phyloP scores from a whole-genome alignment of 331 rosid species.

The Prunus yedoensis region DNA sequence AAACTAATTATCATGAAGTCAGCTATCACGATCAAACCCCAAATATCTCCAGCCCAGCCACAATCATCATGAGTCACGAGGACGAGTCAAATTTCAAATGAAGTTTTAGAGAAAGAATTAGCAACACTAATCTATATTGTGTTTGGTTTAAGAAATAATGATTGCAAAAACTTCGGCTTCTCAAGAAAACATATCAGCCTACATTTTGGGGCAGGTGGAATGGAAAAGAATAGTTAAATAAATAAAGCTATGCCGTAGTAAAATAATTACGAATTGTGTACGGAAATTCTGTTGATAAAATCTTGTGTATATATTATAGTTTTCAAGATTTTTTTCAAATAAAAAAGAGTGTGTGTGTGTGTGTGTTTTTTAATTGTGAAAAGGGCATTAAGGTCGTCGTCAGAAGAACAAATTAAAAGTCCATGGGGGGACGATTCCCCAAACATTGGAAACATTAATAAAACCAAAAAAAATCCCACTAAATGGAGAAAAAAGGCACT shows the following conservation, averaged over 20 bases:
- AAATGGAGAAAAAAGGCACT: background rate
- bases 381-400: slow-evolving; percentile 14
- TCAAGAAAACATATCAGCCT: too few species aligned
- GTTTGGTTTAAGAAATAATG: too few species aligned
- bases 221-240: background rate
- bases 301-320: background rate
- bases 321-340: background rate
- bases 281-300: background rate
- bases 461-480: background rate
- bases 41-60: background rate
- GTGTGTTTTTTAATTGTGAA: background rate
- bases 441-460: slow-evolving; percentile 16
- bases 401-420: slow-evolving; percentile 3
- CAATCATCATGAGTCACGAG: background rate
- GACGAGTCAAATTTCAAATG: background rate
- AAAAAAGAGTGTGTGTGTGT: too few species aligned
- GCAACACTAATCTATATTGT: too few species aligned
- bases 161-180: too few species aligned
- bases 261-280: background rate
- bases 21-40: background rate
- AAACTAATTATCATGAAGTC: background rate
- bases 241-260: too few species aligned
- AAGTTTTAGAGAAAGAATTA: background rate
- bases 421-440: background rate
- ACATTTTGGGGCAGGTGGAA: too few species aligned